phyloP scores from a whole-genome alignment of 345 rosid species.

The Ceriops zippeliana region DNA sequence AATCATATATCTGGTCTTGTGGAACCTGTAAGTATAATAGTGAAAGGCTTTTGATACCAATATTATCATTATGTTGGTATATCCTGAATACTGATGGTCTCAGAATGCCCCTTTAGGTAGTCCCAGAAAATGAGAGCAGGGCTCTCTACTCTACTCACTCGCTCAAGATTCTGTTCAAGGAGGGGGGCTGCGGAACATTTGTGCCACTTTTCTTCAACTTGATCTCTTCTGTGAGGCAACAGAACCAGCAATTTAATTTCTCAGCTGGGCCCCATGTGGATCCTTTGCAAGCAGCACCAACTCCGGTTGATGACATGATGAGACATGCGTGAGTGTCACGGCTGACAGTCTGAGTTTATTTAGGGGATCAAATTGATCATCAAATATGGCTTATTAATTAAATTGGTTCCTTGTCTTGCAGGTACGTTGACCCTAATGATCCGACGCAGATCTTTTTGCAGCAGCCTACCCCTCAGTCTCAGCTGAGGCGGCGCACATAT shows the following conservation, averaged over 20 bases:
- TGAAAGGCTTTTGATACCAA: neutral
- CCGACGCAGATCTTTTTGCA: conserved; percentile 82
- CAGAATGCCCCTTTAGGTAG: conserved; percentile 45
- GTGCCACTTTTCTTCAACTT: conserved; percentile 84
- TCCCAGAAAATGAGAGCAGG: conserved; percentile 74
- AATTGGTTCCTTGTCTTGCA: conserved; percentile 33
- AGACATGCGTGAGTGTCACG: conserved; percentile 85
- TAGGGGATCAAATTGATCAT: neutral
- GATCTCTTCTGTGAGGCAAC: conserved; percentile 69
- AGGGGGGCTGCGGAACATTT: conserved; percentile 95
- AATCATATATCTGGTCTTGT: conserved; percentile 86
- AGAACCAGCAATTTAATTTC: conserved; percentile 51
- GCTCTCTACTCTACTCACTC: conserved; percentile 83
- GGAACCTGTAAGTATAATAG: conserved; percentile 73
- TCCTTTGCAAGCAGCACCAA: conserved; percentile 81
- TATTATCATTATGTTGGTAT: neutral
- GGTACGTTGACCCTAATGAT: conserved; percentile 92
- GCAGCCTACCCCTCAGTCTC: conserved; percentile 77
- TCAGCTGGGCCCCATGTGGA: conserved; percentile 45
- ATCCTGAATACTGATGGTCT: neutral
- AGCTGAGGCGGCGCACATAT: conserved; percentile 79
- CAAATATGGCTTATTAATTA: neutral
- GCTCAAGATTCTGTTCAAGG: conserved; percentile 88
- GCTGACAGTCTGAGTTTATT: neutral
- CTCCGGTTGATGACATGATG: conserved; percentile 98